Evolutionary conservation across 169 alveolate species (phyloP), one percentile per base, ranked within the genome.

Genomic region (Plasmodium berghei): DNA sequence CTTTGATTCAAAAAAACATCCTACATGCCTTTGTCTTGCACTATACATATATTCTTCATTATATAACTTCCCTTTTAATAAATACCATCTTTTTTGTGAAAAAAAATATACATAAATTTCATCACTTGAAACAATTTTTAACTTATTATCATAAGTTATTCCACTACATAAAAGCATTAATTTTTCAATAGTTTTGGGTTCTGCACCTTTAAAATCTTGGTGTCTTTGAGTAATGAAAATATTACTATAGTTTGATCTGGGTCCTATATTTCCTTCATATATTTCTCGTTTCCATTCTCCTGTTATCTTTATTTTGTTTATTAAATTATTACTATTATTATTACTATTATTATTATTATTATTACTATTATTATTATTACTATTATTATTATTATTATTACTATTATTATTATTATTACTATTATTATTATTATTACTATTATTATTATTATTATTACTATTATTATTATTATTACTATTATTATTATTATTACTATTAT

Each of bases 161-260:
- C 96, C 96, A 14, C 95, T 95, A 24, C 95, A 91, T 24, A 94
- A 64, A 45, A 94, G 74, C 96, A 94, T 94, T 24, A 94, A 87
- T 16, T 93, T 80, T 70, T 94, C 96, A 14, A 94, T 73, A n/a
- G 96, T 94, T 91, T 92, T 92, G 6, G 96, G 96, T 10, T 89
- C 96, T 14, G 95, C 93, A 2, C 95, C 93, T 72, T 92, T 91
- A 16, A 85, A 73, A 58, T 95, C 97, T 63, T 94, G 95, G 87
- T 94, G 95, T 75, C 97, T 93, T 67, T 95, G 97, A 0, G 97
- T 95, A 64, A 95, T 95, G 89, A 95, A 95, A 49, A 95, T 91
- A 48, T 95, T 92, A 54, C 94, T 92, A 77, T 95, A 95, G 83
- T 95, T 96, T 40, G 97, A 95, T 71, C 97, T 66, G 12, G 96